A percentile compares a stretch with the other conserved stretches of the same genome.
phyloP scores from a whole-genome alignment of 176 grass and related monocot genomes.

The Elymus sibiricus region DNA sequence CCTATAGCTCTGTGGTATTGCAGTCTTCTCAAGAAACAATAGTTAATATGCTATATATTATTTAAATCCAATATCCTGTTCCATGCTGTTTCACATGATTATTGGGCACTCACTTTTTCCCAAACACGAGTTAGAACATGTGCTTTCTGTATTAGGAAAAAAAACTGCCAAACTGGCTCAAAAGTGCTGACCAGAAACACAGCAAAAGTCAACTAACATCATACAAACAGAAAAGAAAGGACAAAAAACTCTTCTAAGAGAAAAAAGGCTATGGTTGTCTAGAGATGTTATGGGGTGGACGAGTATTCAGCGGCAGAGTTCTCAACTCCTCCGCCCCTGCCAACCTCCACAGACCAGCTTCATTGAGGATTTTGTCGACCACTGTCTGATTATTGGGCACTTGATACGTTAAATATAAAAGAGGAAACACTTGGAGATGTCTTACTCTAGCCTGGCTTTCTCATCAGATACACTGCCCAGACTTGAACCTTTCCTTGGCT shows the following conservation, averaged over 20 bases:
- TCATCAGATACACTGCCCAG: slow-evolving; percentile 72
- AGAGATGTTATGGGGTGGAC: neutral
- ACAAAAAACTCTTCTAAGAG: neutral
- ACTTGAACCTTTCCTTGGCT: slow-evolving; percentile 91
- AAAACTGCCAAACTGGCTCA: neutral
- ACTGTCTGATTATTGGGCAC: neutral
- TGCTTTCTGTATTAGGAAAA: neutral
- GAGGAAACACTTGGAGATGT: neutral
- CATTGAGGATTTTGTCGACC: neutral
- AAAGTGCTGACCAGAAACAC: neutral
- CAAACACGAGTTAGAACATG: neutral
- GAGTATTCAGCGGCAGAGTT: neutral
- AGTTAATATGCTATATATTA: neutral
- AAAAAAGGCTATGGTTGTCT: neutral
- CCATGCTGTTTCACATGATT: neutral
- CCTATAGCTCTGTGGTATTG: neutral
- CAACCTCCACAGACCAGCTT: neutral
- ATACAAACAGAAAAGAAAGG: neutral
- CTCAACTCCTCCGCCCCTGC: neutral
- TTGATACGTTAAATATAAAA: neutral
- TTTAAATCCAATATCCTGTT: neutral
- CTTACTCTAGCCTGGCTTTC: slow-evolving; percentile 95
- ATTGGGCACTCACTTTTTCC: neutral
- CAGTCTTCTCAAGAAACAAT: neutral
- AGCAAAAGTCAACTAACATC: neutral